Evolutionary conservation across 2,329 filamentous ascomycete species (phyloP), one percentile per base, ranked within the genome.

Genomic region (Didymella lethalis): DNA sequence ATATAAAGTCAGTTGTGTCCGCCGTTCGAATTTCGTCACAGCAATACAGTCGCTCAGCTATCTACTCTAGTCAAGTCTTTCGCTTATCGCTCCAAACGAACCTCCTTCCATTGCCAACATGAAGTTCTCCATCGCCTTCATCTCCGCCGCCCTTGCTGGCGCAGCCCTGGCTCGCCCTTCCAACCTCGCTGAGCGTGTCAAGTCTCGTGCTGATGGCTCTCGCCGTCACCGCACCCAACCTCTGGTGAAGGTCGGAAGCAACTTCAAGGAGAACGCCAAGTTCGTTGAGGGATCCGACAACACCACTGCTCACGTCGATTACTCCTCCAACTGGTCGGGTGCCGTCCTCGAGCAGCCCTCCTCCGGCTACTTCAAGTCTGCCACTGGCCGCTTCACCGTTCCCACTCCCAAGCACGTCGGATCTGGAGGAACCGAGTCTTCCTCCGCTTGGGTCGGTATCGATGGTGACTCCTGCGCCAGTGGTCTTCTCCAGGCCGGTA

Each of bases 401-500:
- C 85, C 85, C 2, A 78, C 77, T 0, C 81, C 84, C 10, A 67
- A 76, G 7, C 78, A 81, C 2, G 70, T 68, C 8, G 77, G 77
- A 26, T 71, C 71, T n/a, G 71, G 68, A 29, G 68, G 55, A 3
- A 65, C 76, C 20, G 81, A 83, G 64, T 80, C 81, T 46, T 82
- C 81, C 23, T 81, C 82, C 2, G 84, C 83, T 11, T 87, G 84
- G 85, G 84, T 88, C 8, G 85, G 85, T 25, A 87, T 88, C 55
- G 86, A 88, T 59, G 86, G 86, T 12, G 83, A 86, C 64, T 85
- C 83, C 5, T 87, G 84, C 71, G 70, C 51, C 28, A 64, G 75
- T 2, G 83, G 84, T 7, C 86, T 87, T 52, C 75, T 87, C 5
- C 85, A 87, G 70, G 83, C 84, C 1, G 85, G 85, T 31, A 74